A percentile compares a stretch with the other conserved stretches of the same genome.
phyloP scores from a whole-genome alignment of 2,329 filamentous ascomycete species.

The Fusarium pseudonygamai region DNA sequence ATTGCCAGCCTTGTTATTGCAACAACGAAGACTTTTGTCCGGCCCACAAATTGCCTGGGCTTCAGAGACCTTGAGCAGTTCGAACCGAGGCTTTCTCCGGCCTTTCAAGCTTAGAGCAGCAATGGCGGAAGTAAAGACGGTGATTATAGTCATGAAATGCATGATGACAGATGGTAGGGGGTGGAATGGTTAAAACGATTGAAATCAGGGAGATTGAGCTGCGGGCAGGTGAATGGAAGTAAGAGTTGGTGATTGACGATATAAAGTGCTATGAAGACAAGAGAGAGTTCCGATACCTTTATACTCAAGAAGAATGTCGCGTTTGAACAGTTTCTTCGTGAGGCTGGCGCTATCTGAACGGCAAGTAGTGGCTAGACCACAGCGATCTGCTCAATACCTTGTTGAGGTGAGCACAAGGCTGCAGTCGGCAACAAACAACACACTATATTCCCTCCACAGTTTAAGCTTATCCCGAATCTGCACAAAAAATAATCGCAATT shows the following conservation, averaged over 20 bases:
- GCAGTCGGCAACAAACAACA: neutral
- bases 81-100: neutral
- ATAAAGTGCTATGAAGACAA: neutral
- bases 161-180: accelerated
- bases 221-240: neutral
- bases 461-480: neutral
- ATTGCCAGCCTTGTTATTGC: neutral
- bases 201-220: neutral
- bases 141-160: neutral
- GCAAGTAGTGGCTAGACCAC: neutral
- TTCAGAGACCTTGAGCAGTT: neutral
- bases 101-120: neutral
- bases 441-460: neutral
- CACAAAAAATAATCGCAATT: accelerated
- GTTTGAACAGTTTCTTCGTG: neutral
- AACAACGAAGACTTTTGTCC: neutral
- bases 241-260: neutral
- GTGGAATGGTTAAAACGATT: neutral
- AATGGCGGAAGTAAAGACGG: neutral
- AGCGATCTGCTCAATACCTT: neutral
- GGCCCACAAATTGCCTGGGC: neutral
- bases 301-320: neutral
- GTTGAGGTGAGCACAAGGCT: neutral
- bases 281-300: neutral
- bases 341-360: neutral